phyloP scores from a whole-genome alignment of 352 stramenopile genomes.

The Globisporangium solare region DNA sequence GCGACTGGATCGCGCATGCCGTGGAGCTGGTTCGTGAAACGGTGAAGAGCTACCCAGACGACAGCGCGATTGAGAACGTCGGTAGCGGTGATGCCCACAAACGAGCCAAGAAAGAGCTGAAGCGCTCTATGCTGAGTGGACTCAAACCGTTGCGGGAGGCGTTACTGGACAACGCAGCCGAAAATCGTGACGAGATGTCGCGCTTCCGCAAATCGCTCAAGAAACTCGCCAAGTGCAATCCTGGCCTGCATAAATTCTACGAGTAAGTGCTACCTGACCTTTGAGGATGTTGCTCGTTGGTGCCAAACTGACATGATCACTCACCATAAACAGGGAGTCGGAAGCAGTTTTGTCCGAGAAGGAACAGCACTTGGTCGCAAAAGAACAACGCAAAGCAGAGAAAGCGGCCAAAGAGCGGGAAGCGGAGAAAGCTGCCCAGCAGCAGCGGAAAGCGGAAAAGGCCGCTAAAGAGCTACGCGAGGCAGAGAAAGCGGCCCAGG shows the following conservation, averaged over 20 bases:
- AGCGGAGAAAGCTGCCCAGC: no score
- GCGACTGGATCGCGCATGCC: constrained; percentile 3
- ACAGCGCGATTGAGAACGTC: not conserved
- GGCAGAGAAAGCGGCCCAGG: constrained; percentile 16
- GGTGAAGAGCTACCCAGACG: not conserved
- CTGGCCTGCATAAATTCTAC: not conserved
- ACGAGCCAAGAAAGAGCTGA: not conserved
- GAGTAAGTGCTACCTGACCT: constrained; percentile 2
- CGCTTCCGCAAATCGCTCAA: constrained; percentile 10
- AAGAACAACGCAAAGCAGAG: constrained; percentile 18
- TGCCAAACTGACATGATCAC: not conserved
- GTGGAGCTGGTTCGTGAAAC: constrained; percentile 7
- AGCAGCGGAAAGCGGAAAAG: constrained; percentile 11
- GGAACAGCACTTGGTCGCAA: constrained; percentile 17
- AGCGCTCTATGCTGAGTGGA: not conserved
- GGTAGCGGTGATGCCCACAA: not conserved
- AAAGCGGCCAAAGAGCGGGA: constrained; percentile 3
- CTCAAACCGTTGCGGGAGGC: constrained; percentile 2
- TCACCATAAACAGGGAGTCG: constrained; percentile 1
- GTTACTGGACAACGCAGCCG: constrained; percentile 2
- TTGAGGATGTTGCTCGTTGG: no score
- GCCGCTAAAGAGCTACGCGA: constrained; percentile 19
- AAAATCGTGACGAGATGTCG: constrained; percentile 1
- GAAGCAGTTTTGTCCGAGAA: constrained; percentile 7
- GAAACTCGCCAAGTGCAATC: constrained; percentile 1